A percentile compares a stretch with the other conserved stretches of the same genome.
These are phyloP conservation scores for Beauveria australis DNA, from an alignment of 2,329 filamentous ascomycete species.

Conservation along the genomic window DNA sequence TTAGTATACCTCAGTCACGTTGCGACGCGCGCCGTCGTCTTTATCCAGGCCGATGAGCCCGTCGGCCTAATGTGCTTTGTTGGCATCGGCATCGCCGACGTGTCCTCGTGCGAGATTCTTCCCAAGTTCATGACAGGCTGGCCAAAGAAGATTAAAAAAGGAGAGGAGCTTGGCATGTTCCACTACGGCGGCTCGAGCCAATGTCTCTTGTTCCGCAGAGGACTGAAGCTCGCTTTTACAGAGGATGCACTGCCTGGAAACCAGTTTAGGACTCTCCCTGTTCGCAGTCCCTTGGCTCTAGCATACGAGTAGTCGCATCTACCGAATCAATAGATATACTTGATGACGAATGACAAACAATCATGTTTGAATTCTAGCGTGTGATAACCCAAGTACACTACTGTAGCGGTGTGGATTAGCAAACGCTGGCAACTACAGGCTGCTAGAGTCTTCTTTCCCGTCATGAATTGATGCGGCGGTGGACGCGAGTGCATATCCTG, in stretches of 20 bases:
- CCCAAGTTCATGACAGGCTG: constrained; percentile 8
- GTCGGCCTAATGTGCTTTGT: constrained; percentile 61
- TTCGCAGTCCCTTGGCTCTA: not conserved
- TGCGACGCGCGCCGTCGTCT: constrained; percentile 58
- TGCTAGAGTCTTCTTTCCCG: too few relatives aligned
- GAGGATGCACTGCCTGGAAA: constrained; percentile 13
- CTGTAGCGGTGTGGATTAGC: too few relatives aligned
- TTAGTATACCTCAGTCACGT: constrained; percentile 56
- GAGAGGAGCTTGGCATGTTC: constrained; percentile 64
- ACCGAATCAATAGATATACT: not conserved
- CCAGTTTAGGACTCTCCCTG: not conserved
- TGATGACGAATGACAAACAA: too few relatives aligned
- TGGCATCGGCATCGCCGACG: constrained; percentile 65
- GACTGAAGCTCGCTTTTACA: constrained; percentile 31
- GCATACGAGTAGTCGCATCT: not conserved
- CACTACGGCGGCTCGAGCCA: constrained; percentile 62
- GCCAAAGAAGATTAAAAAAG: constrained; percentile 35
- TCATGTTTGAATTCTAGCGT: too few relatives aligned
- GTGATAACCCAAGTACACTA: too few relatives aligned
- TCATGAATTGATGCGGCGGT: too few relatives aligned
- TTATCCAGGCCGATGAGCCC: constrained; percentile 56
- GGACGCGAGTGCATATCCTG: too few relatives aligned
- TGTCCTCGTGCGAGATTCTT: constrained; percentile 53
- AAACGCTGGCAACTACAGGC: too few relatives aligned
- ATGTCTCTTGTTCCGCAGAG: constrained; percentile 53